Percentiles rank a stretch among this genome's conserved stretches.
Conservation (phyloP, 768 basidiomycete genomes). For the Mycena chlorophos region DNA sequence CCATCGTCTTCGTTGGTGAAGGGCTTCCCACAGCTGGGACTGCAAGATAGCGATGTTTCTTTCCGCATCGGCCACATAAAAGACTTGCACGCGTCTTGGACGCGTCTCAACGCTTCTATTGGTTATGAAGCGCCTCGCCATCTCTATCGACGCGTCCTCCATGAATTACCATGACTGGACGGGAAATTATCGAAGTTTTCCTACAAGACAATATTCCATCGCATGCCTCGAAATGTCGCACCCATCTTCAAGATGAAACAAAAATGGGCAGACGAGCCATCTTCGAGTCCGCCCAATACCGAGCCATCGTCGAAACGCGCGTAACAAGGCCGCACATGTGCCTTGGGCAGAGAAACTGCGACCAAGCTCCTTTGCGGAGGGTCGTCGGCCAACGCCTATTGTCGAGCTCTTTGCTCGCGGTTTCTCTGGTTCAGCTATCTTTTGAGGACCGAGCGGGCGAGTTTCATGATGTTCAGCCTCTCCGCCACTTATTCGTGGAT, state of each 20-base stretch:
- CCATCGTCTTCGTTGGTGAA: too few relatives aligned
- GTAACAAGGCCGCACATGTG: constrained; percentile 32
- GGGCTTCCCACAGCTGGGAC: too few relatives aligned
- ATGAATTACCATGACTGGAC: too few relatives aligned
- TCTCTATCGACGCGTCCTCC: too few relatives aligned
- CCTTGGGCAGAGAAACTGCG: constrained; percentile 74
- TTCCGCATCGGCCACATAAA: too few relatives aligned
- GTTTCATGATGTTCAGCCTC: constrained; percentile 10
- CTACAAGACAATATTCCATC: too few relatives aligned
- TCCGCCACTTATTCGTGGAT: background rate
- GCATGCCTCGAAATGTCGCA: constrained; percentile 12
- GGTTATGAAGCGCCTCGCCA: too few relatives aligned
- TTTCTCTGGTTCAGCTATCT: constrained; percentile 59
- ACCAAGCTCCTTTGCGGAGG: constrained; percentile 71
- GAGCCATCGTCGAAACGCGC: constrained; percentile 23
- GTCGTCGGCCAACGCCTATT: constrained; percentile 56
- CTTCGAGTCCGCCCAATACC: constrained; percentile 11
- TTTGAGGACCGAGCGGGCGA: constrained; percentile 79
- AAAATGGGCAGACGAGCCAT: constrained; percentile 4
- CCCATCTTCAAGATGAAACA: constrained; percentile 29
- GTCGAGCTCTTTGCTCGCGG: constrained; percentile 45
- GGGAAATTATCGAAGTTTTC: too few relatives aligned
- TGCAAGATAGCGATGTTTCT: too few relatives aligned
- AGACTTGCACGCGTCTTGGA: too few relatives aligned
- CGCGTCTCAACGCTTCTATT: too few relatives aligned